A percentile compares a stretch with the other conserved stretches of the same genome.
These are phyloP conservation scores for Penicillium sp. DNA, from an alignment of 2,329 filamentous ascomycete species.

Conservation along the genomic window DNA sequence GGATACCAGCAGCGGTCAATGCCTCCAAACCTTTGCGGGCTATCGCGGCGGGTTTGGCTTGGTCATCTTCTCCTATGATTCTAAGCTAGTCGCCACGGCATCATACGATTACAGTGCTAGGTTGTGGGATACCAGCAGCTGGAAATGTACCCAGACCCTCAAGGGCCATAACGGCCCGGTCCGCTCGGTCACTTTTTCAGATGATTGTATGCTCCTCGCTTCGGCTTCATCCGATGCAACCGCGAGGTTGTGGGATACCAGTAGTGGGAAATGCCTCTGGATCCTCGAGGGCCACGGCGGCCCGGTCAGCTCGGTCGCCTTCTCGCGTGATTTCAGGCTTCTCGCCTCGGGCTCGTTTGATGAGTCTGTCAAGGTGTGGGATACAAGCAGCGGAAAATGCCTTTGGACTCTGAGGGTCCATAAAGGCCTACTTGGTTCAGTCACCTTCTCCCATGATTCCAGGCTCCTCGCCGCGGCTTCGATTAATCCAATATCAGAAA, in stretches of 20 bases:
- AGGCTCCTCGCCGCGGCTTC: constrained; percentile 2
- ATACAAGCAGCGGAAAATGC: background rate
- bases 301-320: background rate
- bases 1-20: constrained; percentile 1
- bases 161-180: background rate
- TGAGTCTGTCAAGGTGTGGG: constrained; percentile 7
- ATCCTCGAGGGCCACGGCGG: background rate
- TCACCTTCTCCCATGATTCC: constrained; percentile 5
- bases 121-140: constrained; percentile 3
- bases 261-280: background rate
- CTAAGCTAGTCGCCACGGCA: constrained; percentile 3
- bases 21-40: too few relatives aligned
- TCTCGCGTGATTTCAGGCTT: constrained; percentile 9
- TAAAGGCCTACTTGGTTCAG: background rate
- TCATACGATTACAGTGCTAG: background rate
- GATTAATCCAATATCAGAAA: too few relatives aligned
- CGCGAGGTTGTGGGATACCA: constrained; percentile 4
- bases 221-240: background rate
- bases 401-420: background rate
- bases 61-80: constrained; percentile 3
- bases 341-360: constrained; percentile 5
- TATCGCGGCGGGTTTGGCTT: too few relatives aligned
- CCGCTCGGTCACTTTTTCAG: background rate
- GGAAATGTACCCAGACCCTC: background rate
- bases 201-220: constrained; percentile 6